Base-by-base conservation (phyloP, 306 rosid species). In the Lotus japonicus region DNA sequence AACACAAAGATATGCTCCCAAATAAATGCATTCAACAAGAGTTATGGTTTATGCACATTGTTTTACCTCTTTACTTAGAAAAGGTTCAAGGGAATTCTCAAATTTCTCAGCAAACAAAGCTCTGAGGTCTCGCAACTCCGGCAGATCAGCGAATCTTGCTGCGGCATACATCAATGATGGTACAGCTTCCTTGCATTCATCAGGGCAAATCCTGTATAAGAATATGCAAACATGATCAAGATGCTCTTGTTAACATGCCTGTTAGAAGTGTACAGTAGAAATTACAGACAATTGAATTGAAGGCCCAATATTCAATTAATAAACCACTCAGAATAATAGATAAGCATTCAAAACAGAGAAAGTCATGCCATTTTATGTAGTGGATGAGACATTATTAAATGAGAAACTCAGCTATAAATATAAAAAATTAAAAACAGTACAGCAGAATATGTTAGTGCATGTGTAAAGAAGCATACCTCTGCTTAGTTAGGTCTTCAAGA, bases 141-240 rank as follows among this genome's bases (percentile, higher is more conserved):
- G 97, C 66, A 94, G 77, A 70, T 88, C 95, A 44, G 82, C 75
- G 38, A 88, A 66, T 50, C 96, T 70, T 66, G 92, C 92, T 26
- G 97, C 92, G 2, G 92, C 97, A 26, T 82, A 84, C 14, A 84
- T 87, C 81, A 94, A 50, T 14, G 99, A 79, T 13, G 85, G 50
- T 2, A 90, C 85, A 9, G 92, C 92, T 81, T 90, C 99, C 52
- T 75, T 88, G 88, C 97, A 90, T 74, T 90, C 99, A 16, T 87
- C 99, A 15, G 96, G 96, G 76, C 96, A 94, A 42, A 79, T 95
- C 10, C 99, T 94, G 31, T 7, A 48, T 43, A 64, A 43, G 28
- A 77, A 43, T 14, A 19, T 46, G 50, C 7, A n/a, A n/a, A 26
- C 14, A 41, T 43, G 26, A 58, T 38, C 42, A 38, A 38, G 11